Percentiles rank a stretch among this genome's conserved stretches.
Evolutionary conservation across 495 filamentous ascomycete genomes (phyloP).

Genomic region (Massariosphaeria phaeospora): DNA sequence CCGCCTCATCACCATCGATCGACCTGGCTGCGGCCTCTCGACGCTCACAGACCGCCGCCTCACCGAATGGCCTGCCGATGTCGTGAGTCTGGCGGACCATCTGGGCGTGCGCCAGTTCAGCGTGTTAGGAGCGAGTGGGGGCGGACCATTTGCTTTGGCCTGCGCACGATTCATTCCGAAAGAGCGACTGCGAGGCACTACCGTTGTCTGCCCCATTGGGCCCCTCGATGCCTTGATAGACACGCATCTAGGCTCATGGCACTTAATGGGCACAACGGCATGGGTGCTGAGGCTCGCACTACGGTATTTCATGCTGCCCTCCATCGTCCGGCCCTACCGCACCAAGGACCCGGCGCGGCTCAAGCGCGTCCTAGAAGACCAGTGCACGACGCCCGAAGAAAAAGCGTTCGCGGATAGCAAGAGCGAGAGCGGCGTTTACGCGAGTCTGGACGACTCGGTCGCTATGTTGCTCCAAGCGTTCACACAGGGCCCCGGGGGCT

Average conservation of each 20-base stretch:
- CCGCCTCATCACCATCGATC: constrained; percentile 25
- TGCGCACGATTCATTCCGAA: constrained; percentile 26
- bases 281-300: constrained; percentile 14
- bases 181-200: constrained; percentile 23
- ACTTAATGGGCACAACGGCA: constrained; percentile 12
- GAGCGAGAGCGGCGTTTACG: constrained; percentile 1
- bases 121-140: constrained; percentile 24
- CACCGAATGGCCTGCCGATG: constrained; percentile 25
- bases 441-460: constrained; percentile 17
- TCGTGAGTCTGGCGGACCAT: constrained; percentile 21
- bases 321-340: constrained; percentile 4
- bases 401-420: constrained; percentile 20
- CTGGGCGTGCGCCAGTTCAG: constrained; percentile 20
- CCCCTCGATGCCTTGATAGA: constrained; percentile 16
- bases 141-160: constrained; percentile 23
- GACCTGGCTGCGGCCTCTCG: constrained; percentile 26
- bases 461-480: constrained; percentile 17
- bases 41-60: constrained; percentile 19
- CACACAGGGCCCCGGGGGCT: constrained; percentile 18
- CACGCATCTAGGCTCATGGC: constrained; percentile 19
- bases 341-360: constrained; percentile 20
- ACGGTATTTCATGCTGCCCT: constrained; percentile 23
- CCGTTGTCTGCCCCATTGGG: constrained; percentile 25
- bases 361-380: constrained; percentile 25
- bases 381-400: constrained; percentile 23